Conservation (phyloP, 2,329 filamentous ascomycete species). For the Verticillium dahliae region DNA sequence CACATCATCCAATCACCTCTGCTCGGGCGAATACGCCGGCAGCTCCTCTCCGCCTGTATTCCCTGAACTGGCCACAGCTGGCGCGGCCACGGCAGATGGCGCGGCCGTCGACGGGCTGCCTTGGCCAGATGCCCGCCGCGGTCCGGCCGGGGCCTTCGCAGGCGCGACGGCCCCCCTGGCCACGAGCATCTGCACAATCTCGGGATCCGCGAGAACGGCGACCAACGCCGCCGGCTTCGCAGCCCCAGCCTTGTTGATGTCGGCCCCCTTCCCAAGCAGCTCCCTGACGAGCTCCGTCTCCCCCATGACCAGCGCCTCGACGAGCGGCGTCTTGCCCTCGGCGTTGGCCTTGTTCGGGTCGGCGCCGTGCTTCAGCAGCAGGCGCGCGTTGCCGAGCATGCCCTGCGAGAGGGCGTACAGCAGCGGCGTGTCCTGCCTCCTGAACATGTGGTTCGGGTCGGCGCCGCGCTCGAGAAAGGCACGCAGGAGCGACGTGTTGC, state of each 20-base stretch:
- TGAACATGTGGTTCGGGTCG: constrained; percentile 9
- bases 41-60: too few relatives aligned
- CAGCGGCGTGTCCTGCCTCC: constrained; percentile 16
- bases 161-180: constrained; percentile 7
- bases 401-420: constrained; percentile 21
- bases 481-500: constrained; percentile 7
- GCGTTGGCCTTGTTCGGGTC: constrained; percentile 19
- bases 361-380: constrained; percentile 24
- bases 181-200: constrained; percentile 4
- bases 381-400: constrained; percentile 13
- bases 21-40: too few relatives aligned
- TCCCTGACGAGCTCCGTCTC: constrained; percentile 5
- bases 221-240: constrained; percentile 8
- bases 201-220: constrained; percentile 1
- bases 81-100: not conserved
- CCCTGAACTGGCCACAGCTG: too few relatives aligned
- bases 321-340: constrained; percentile 7
- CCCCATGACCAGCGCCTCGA: constrained; percentile 18
- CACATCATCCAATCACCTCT: too few relatives aligned
- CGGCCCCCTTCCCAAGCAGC: constrained; percentile 9
- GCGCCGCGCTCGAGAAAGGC: constrained; percentile 10
- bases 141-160: not conserved
- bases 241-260: constrained; percentile 9
- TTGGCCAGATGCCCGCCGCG: not conserved
- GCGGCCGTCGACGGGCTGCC: not conserved